Conservation (phyloP, 2,329 filamentous ascomycete genomes). For the Diplodia intermedia region DNA sequence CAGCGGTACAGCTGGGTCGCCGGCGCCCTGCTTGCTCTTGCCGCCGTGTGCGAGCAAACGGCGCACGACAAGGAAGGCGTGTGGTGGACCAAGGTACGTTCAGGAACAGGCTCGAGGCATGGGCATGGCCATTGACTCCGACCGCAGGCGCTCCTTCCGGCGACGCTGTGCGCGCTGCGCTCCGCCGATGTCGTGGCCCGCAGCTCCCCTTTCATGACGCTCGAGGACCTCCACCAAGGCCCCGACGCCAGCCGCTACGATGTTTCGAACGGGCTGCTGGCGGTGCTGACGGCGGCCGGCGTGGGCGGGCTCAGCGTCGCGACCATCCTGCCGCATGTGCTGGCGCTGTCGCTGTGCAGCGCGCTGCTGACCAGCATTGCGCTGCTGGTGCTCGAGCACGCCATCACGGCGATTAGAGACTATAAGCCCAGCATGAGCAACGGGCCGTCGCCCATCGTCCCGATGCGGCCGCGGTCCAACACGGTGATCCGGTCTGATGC, state of each 20-base stretch:
- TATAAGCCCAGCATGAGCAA: slow-evolving; percentile 30
- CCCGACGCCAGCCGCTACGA: slow-evolving; percentile 24
- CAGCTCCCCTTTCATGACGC: slow-evolving; percentile 37
- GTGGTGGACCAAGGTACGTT: slow-evolving; percentile 54
- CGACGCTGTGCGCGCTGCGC: slow-evolving; percentile 43
- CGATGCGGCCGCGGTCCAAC: slow-evolving; percentile 29
- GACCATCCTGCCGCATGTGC: slow-evolving; percentile 18
- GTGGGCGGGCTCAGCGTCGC: slow-evolving; percentile 26
- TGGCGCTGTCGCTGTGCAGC: slow-evolving; percentile 52
- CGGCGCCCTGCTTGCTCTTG: slow-evolving; percentile 52
- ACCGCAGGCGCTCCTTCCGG: slow-evolving; percentile 45
- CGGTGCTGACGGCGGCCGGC: slow-evolving; percentile 28
- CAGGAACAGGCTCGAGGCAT: neutral
- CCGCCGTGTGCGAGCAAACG: slow-evolving; percentile 53
- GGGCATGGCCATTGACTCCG: slow-evolving; percentile 19
- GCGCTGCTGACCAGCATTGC: slow-evolving; percentile 50
- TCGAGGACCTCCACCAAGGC: slow-evolving; percentile 39
- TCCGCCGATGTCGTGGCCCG: slow-evolving; percentile 36
- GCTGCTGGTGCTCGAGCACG: slow-evolving; percentile 51
- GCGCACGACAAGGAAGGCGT: slow-evolving; percentile 53
- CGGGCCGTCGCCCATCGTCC: slow-evolving; percentile 18
- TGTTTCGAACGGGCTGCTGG: slow-evolving; percentile 14
- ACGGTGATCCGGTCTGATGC: slow-evolving; percentile 24
- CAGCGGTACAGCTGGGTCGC: slow-evolving; percentile 48
- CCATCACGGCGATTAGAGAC: slow-evolving; percentile 40